Percentiles rank a stretch among this genome's conserved stretches.
phyloP scores from a whole-genome alignment of 139 green algal genomes.

The Tetradesmus lagerheimii region DNA sequence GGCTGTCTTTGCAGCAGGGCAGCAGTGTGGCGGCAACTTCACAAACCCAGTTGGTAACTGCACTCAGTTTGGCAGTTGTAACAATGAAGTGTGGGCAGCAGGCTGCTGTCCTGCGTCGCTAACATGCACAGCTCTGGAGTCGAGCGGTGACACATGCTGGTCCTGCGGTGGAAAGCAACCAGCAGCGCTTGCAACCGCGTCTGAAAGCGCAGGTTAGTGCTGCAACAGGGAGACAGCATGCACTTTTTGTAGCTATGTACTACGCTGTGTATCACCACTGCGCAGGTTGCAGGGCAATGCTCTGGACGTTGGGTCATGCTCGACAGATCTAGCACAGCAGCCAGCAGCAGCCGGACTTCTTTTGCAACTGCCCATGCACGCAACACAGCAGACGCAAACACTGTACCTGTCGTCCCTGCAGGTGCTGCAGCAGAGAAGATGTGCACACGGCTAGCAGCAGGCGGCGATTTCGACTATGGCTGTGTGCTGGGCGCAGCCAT shows the following conservation, averaged over 20 bases:
- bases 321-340: not conserved
- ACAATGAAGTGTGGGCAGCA: conserved; percentile 21
- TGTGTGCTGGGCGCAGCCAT: conserved; percentile 47
- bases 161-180: conserved; percentile 33
- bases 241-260: not conserved
- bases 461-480: conserved; percentile 54
- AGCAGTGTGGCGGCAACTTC: conserved; percentile 51
- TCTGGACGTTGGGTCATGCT: no score
- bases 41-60: conserved; percentile 16
- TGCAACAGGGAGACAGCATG: not conserved
- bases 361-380: not conserved
- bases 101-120: conserved; percentile 22
- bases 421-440: not conserved
- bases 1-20: not conserved
- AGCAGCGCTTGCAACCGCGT: not conserved
- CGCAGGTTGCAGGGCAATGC: no score
- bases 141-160: not conserved
- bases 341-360: not conserved
- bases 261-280: no score
- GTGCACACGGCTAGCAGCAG: not conserved
- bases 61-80: conserved; percentile 41
- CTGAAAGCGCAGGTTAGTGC: not conserved
- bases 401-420: not conserved
- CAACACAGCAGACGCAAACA: not conserved
- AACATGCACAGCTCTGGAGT: not conserved